Base-by-base conservation (phyloP, 108 stramenopile genomes). In the Skeletonema menzelii region DNA sequence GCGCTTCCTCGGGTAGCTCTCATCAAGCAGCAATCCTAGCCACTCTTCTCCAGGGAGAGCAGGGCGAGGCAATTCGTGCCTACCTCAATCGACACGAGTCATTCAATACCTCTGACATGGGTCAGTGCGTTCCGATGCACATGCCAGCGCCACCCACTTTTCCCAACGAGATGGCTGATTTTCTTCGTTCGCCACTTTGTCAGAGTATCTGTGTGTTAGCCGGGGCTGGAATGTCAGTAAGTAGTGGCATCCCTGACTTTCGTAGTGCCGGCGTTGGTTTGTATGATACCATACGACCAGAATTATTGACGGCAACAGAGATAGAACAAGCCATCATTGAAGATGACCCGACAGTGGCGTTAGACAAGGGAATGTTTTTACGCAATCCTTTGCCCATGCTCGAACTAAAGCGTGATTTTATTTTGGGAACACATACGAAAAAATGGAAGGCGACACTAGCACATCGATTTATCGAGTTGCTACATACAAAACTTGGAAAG, bases 321-420 rank as follows among this genome's bases (percentile, higher is more conserved):
- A 8, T 44, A 31, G 79, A 93, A 49, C 70, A 68, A 59, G 83
- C 61, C 28, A 27, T 62, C 30, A 89, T 90, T 67, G 55, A 71
- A 24, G 38, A 37, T 20, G 86, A 93, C 64, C 88, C 87, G 3
- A 86, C 88, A 8, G n/a, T 78, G 4, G 89, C 86, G 8, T 49
- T 95, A 53, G 85, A 89, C 42, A 85, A 87, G 57, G 83, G 79
- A 3, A 72, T 94, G 63, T 96, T 96, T 65, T 56, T 90, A 57
- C 79, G 86, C 55, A 93, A 94, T 76, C 91, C 87, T 14, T 70
- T 94, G 40, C 96, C 95, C 8, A 91, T 87, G 79, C 78, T 94
- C 64, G 94, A 97, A 69, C 73, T 94, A 32, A 88, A 87, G 27
- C 81, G 96, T 27, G 73, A 85, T 46, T 95, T 97, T 62, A 91